A percentile compares a stretch with the other conserved stretches of the same genome.
These are phyloP conservation scores for Globisporangium emineosum DNA, from an alignment of 352 stramenopile genomes.

Conservation along the genomic window DNA sequence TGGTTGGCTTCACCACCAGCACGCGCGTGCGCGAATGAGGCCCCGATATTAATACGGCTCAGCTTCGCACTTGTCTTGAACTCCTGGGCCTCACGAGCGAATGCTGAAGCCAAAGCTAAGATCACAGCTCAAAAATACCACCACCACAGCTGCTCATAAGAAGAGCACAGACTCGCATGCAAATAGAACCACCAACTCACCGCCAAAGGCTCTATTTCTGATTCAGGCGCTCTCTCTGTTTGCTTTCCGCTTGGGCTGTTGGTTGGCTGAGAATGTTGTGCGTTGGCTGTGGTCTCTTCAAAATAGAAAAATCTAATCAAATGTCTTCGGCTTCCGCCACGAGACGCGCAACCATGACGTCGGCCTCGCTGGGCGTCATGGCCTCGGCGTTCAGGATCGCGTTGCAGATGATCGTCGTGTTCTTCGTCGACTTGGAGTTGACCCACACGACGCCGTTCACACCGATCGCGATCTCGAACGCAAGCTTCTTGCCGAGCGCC, in stretches of 20 bases:
- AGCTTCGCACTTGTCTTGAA: neutral
- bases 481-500: constrained; percentile 73
- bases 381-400: constrained; percentile 87
- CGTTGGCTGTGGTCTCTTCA: neutral
- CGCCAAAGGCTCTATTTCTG: neutral
- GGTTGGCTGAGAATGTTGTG: neutral
- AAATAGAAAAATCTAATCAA: constrained; percentile 20
- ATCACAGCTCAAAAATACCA: neutral
- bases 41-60: neutral
- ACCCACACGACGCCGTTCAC: constrained; percentile 97
- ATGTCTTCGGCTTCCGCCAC: constrained; percentile 49
- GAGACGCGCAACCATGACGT: constrained; percentile 78
- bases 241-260: neutral
- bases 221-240: neutral
- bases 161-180: neutral
- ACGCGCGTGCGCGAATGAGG: constrained; percentile 9
- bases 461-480: constrained; percentile 96
- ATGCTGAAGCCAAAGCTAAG: neutral
- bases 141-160: neutral
- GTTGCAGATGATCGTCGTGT: constrained; percentile 86
- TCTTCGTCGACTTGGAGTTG: constrained; percentile 82
- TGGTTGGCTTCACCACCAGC: constrained; percentile 1
- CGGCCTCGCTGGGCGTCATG: constrained; percentile 73
- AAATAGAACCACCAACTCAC: neutral
- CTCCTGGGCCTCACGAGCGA: neutral